These are phyloP conservation scores for Afroboletus lepidellus DNA, from an alignment of 1,284 basidiomycete species.

Conservation along the genomic window DNA sequence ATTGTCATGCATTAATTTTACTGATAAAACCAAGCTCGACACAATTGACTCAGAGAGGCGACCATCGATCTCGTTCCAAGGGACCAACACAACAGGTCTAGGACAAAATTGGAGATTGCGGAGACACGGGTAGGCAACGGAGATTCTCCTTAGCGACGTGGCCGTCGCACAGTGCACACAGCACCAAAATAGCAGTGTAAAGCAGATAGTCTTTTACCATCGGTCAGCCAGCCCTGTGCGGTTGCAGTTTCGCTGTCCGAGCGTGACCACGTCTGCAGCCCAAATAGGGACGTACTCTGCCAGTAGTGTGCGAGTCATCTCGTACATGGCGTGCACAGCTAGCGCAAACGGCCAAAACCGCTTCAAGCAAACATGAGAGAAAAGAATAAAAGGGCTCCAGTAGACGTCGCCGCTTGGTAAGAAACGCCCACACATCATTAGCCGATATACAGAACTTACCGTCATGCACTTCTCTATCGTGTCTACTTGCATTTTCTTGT, in stretches of 20 bases:
- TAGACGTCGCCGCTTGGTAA: neutral
- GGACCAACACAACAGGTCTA: neutral
- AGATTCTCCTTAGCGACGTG: neutral
- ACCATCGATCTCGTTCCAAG: neutral
- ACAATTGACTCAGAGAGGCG: no score
- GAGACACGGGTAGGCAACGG: neutral
- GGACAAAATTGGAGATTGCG: neutral
- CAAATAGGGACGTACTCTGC: neutral
- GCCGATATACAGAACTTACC: constrained; percentile 4
- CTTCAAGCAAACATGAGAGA: neutral
- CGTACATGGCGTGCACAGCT: neutral
- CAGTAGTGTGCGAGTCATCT: neutral
- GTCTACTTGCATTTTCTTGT: constrained; percentile 12
- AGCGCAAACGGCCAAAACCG: neutral
- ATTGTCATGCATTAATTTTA: neutral
- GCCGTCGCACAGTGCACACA: neutral
- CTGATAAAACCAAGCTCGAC: no score
- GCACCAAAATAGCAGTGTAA: constrained; percentile 9
- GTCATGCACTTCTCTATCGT: constrained; percentile 13
- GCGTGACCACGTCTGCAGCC: neutral
- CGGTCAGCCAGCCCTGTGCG: neutral
- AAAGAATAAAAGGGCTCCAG: neutral
- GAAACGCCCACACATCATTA: neutral
- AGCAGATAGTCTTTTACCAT: neutral
- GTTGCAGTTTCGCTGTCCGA: neutral